Percentiles rank a stretch among this genome's conserved stretches.
These are phyloP conservation scores for Aspergillus sparsus DNA, from an alignment of 495 filamentous ascomycete genomes.

Conservation along the genomic window DNA sequence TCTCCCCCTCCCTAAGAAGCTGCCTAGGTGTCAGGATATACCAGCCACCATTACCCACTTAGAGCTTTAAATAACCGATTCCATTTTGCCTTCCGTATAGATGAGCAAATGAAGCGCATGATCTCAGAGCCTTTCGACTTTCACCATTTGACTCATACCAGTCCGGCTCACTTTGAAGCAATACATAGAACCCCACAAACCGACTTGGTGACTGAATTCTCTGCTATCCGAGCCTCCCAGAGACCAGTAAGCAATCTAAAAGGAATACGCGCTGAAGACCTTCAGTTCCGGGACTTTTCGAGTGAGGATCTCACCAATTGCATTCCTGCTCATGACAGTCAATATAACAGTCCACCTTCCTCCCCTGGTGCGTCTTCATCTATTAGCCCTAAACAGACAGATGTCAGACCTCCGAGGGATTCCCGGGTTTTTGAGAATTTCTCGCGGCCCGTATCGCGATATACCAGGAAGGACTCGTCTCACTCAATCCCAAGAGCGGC, in stretches of 20 bases:
- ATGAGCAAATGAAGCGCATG: conserved; percentile 45
- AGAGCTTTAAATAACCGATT: conserved; percentile 5
- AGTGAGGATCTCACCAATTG: conserved; percentile 46
- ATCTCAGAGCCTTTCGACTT: conserved; percentile 90
- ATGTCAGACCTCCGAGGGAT: conserved; percentile 23
- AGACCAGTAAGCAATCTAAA: conserved; percentile 58
- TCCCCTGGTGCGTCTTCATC: conserved; percentile 21
- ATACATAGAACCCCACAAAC: conserved; percentile 57
- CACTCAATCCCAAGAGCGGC: conserved; percentile 32
- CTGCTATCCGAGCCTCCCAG: conserved; percentile 67
- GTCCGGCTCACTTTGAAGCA: conserved; percentile 60
- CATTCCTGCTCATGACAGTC: conserved; percentile 27
- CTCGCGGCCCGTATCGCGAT: conserved; percentile 49
- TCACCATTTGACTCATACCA: conserved; percentile 80
- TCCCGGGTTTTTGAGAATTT: conserved; percentile 52
- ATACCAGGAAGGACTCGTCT: conserved; percentile 31
- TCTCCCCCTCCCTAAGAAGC: not conserved
- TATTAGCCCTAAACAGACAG: conserved; percentile 23
- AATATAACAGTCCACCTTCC: conserved; percentile 22
- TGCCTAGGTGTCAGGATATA: not conserved
- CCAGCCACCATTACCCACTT: not conserved
- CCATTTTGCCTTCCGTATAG: conserved; percentile 19
- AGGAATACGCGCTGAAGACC: conserved; percentile 63
- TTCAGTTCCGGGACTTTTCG: conserved; percentile 65
- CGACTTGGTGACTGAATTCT: conserved; percentile 67